Percentiles rank a stretch among this genome's conserved stretches.
Conservation (phyloP, 1,284 basidiomycete genomes). For the Boletus semigastroideus region DNA sequence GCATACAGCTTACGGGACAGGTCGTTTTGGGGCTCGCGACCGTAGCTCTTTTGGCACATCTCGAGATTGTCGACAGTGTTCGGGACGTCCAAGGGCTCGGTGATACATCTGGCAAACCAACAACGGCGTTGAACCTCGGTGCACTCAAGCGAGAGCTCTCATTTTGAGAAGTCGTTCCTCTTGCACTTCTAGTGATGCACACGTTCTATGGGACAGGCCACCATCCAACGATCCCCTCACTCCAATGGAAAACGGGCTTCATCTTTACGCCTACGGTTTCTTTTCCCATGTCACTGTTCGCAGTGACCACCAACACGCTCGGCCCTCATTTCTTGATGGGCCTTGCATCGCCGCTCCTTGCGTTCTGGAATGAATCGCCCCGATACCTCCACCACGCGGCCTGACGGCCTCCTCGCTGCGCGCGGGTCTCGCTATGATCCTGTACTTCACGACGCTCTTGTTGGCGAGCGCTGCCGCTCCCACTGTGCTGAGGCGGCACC, state of each 20-base stretch:
- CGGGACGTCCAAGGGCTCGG: slow-evolving; percentile 68
- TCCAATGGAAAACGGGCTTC: slow-evolving; percentile 88
- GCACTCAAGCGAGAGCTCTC: slow-evolving; percentile 15
- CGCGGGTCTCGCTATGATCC: slow-evolving; percentile 54
- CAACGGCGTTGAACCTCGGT: slow-evolving; percentile 27
- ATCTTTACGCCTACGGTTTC: too few species aligned
- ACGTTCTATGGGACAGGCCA: slow-evolving; percentile 91
- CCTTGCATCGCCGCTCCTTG: too few species aligned
- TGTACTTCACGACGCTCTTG: slow-evolving; percentile 70
- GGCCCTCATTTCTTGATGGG: too few species aligned
- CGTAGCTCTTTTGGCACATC: slow-evolving; percentile 65
- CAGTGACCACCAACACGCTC: too few species aligned
- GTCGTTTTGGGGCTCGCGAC: slow-evolving; percentile 65
- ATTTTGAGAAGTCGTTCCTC: slow-evolving; percentile 72
- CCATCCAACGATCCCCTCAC: slow-evolving; percentile 83
- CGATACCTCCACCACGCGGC: slow-evolving; percentile 34
- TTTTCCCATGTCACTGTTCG: too few species aligned
- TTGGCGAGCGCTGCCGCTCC: slow-evolving; percentile 75
- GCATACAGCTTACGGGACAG: slow-evolving; percentile 81
- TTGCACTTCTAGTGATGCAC: slow-evolving; percentile 75
- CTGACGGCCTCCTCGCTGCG: slow-evolving; percentile 41
- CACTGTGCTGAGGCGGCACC: slow-evolving; percentile 78
- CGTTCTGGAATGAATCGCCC: slow-evolving; percentile 61
- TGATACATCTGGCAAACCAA: slow-evolving; percentile 44
- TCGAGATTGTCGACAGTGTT: slow-evolving; percentile 79